phyloP scores from a whole-genome alignment of 371 early-diverging fungal genomes.

The Apophysomyces elegans region DNA sequence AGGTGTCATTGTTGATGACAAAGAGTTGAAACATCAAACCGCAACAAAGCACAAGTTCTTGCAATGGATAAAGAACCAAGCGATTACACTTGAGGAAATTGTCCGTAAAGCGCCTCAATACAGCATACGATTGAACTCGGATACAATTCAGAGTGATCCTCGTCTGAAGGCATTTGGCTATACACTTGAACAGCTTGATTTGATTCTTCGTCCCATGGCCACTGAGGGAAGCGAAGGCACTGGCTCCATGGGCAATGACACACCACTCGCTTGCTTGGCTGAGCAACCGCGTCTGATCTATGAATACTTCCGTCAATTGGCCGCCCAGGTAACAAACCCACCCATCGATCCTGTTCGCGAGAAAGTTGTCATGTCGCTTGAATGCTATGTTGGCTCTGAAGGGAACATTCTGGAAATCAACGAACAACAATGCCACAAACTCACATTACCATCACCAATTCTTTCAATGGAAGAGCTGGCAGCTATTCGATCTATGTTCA shows the following conservation, averaged over 20 bases:
- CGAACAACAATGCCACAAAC: slow-evolving; percentile 75
- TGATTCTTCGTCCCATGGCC: slow-evolving; percentile 87
- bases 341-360: slow-evolving; percentile 99
- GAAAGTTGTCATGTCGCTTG: slow-evolving; percentile 95
- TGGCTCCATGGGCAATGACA: slow-evolving; percentile 98
- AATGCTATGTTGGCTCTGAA: slow-evolving; percentile 94
- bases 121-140: slow-evolving; percentile 41
- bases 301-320: slow-evolving; percentile 96
- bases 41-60: slow-evolving; percentile 75
- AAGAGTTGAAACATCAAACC: slow-evolving; percentile 80
- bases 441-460: slow-evolving; percentile 85
- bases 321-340: slow-evolving; percentile 97
- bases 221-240: slow-evolving; percentile 92
- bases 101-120: slow-evolving; percentile 34
- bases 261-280: slow-evolving; percentile 92
- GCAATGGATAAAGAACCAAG: slow-evolving; percentile 83
- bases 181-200: slow-evolving; percentile 91
- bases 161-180: slow-evolving; percentile 90
- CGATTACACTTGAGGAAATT: slow-evolving; percentile 72
- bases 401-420: slow-evolving; percentile 91
- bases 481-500: slow-evolving; percentile 72
- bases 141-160: slow-evolving; percentile 70
- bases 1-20: slow-evolving; percentile 90
- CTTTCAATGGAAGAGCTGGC: slow-evolving; percentile 82
- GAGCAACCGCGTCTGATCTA: slow-evolving; percentile 86